Evolutionary conservation across 176 grass and related monocot genomes (phyloP).

Genomic region (Juncus inflexus): DNA sequence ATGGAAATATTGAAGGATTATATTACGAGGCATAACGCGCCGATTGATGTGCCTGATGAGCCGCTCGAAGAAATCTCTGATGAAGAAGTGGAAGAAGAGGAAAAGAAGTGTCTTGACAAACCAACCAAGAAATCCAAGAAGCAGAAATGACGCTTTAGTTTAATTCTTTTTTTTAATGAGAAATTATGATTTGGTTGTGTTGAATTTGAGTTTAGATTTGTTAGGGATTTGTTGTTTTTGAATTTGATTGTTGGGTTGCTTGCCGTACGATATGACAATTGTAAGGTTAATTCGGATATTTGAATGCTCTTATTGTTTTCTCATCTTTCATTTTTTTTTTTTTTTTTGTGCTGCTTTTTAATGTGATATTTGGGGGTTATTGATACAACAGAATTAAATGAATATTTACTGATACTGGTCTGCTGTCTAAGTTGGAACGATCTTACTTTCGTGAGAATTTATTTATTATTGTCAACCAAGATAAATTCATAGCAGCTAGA

Average conservation of each 20-base stretch:
- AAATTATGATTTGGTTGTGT: neutral
- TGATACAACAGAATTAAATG: no score
- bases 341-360: no score
- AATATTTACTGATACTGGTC: no score
- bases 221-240: constrained; percentile 5
- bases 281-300: neutral
- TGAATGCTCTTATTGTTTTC: neutral
- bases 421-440: no score
- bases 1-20: constrained; percentile 78
- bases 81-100: constrained; percentile 34
- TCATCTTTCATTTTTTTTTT: no score
- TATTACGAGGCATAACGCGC: constrained; percentile 66
- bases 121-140: constrained; percentile 79
- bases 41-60: constrained; percentile 75
- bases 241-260: neutral
- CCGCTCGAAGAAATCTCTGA: constrained; percentile 36
- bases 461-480: no score
- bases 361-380: no score
- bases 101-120: constrained; percentile 29
- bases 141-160: constrained; percentile 32
- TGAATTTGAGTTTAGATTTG: neutral
- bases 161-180: neutral
- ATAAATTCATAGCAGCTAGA: no score
- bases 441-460: no score
- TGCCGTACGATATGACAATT: neutral